Evolutionary conservation across 768 basidiomycete species (phyloP).

Genomic region (Leccinum ochraceum): DNA sequence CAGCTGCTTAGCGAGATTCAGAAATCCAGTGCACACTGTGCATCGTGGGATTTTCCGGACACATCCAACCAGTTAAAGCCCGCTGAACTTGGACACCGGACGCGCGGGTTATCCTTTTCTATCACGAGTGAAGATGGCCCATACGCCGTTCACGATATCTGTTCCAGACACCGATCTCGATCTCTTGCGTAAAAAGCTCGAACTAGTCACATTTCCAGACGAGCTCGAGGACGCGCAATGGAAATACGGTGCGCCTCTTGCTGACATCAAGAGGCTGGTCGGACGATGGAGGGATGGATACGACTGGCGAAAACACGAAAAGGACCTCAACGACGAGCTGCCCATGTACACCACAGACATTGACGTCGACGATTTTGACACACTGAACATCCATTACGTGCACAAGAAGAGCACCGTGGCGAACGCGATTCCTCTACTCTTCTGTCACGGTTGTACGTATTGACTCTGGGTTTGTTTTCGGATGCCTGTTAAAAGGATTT

Average conservation of each 20-base stretch:
- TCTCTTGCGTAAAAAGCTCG: slow-evolving; percentile 47
- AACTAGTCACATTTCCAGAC: slow-evolving; percentile 50
- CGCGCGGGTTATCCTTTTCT: background rate
- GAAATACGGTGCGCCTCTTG: slow-evolving; percentile 54
- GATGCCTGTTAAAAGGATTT: background rate
- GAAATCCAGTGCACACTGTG: background rate
- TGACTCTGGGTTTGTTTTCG: background rate
- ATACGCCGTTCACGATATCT: slow-evolving; percentile 48
- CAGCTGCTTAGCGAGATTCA: background rate
- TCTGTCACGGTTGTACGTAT: slow-evolving; percentile 59
- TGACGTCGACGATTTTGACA: slow-evolving; percentile 46
- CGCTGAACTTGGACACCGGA: too few relatives aligned
- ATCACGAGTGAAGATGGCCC: slow-evolving; percentile 24
- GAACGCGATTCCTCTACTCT: slow-evolving; percentile 57
- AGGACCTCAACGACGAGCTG: slow-evolving; percentile 48
- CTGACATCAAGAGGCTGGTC: slow-evolving; percentile 48
- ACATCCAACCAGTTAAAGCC: too few relatives aligned
- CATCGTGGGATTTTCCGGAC: slow-evolving; percentile 1
- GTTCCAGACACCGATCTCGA: slow-evolving; percentile 45
- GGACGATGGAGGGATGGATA: slow-evolving; percentile 53
- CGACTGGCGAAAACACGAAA: slow-evolving; percentile 58
- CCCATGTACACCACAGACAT: slow-evolving; percentile 58
- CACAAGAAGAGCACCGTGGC: slow-evolving; percentile 48
- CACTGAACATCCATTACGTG: slow-evolving; percentile 58
- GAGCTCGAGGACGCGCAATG: slow-evolving; percentile 53